Percentiles rank a stretch among this genome's conserved stretches.
phyloP scores from a whole-genome alignment of 1,139 yeast species.

The Candida tetrigidarum region DNA sequence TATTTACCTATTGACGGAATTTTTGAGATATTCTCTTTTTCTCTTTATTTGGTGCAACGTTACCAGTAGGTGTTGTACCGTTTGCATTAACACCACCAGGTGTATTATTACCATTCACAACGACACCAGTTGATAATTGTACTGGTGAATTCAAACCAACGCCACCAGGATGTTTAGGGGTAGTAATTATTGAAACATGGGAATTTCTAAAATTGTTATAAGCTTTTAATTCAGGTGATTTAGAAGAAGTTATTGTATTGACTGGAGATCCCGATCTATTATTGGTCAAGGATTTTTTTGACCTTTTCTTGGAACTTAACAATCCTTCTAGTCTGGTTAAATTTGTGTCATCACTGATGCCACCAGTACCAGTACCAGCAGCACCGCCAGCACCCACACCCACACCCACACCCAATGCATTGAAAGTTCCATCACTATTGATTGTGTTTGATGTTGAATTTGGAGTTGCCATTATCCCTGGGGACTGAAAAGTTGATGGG shows the following conservation, averaged over 20 bases:
- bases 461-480: slow-evolving; percentile 6
- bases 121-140: slow-evolving; percentile 7
- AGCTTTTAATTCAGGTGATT: slow-evolving; percentile 10
- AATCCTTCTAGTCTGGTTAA: slow-evolving; percentile 31
- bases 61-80: no score
- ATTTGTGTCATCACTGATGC: slow-evolving; percentile 14
- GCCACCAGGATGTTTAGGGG: slow-evolving; percentile 9
- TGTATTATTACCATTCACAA: neutral
- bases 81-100: slow-evolving; percentile 5
- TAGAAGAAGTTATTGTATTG: slow-evolving; percentile 5
- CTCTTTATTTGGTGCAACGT: slow-evolving; percentile 17
- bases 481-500: slow-evolving; percentile 12
- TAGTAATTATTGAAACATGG: slow-evolving; percentile 17
- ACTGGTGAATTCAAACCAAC: slow-evolving; percentile 13
- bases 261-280: slow-evolving; percentile 12
- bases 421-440: slow-evolving; percentile 6
- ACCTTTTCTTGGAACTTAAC: slow-evolving; percentile 33
- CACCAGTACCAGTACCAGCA: no score
- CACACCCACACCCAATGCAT: neutral
- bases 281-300: slow-evolving; percentile 19
- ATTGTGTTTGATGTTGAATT: slow-evolving; percentile 3
- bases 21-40: slow-evolving; percentile 27
- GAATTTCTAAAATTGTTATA: slow-evolving; percentile 7
- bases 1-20: slow-evolving; percentile 11
- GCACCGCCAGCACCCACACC: no score